phyloP scores from a whole-genome alignment of 1,284 basidiomycete genomes.

The Cutaneotrichosporon sp. region DNA sequence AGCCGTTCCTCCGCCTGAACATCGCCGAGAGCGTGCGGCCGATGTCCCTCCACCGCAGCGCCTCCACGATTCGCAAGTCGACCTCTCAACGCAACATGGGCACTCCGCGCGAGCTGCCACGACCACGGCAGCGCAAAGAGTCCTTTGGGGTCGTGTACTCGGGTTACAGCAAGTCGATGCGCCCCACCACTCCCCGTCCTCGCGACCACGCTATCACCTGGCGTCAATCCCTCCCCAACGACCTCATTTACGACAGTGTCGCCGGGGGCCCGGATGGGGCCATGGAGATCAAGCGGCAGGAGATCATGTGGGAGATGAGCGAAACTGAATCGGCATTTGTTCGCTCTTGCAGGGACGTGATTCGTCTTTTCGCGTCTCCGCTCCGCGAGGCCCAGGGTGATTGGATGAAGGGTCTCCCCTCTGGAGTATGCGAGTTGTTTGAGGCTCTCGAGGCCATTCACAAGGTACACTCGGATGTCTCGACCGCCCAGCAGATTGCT shows the following conservation, averaged over 20 bases:
- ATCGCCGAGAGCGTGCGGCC: not conserved
- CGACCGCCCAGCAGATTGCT: slow-evolving; percentile 53
- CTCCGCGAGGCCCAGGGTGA: slow-evolving; percentile 56
- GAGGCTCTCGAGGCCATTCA: slow-evolving; percentile 81
- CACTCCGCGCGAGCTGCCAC: slow-evolving; percentile 28
- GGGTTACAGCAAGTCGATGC: slow-evolving; percentile 34
- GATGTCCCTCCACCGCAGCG: slow-evolving; percentile 1
- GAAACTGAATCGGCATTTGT: slow-evolving; percentile 67
- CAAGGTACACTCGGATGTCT: slow-evolving; percentile 64
- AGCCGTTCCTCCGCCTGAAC: not conserved
- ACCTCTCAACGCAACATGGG: slow-evolving; percentile 1
- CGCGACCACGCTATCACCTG: slow-evolving; percentile 19
- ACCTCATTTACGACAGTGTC: slow-evolving; percentile 22
- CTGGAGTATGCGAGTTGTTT: slow-evolving; percentile 63
- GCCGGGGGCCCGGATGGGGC: slow-evolving; percentile 43
- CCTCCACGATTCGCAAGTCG: slow-evolving; percentile 7
- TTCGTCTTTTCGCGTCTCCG: slow-evolving; percentile 67
- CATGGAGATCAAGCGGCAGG: slow-evolving; percentile 60
- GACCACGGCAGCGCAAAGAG: slow-evolving; percentile 30
- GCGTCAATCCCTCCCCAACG: slow-evolving; percentile 28
- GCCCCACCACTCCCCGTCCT: slow-evolving; percentile 1
- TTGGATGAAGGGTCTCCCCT: slow-evolving; percentile 74
- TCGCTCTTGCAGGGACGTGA: slow-evolving; percentile 58
- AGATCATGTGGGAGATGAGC: slow-evolving; percentile 63
- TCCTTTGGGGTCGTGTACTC: slow-evolving; percentile 35